Evolutionary conservation across 2,329 filamentous ascomycete species (phyloP).

Genomic region (Fonsecaea multimorphosa): DNA sequence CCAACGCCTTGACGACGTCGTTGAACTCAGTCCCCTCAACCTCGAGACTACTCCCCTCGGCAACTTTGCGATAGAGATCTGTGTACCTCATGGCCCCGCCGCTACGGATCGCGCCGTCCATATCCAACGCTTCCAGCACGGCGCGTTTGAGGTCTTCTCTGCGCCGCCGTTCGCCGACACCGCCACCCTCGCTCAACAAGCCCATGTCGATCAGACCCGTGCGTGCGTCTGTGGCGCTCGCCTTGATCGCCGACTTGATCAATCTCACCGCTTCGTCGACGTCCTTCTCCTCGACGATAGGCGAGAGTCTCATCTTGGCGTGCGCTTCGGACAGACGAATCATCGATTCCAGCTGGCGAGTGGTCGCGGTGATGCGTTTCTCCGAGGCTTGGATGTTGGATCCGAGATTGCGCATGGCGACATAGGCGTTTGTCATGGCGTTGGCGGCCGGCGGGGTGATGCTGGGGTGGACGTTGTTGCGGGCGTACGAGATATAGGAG

Average conservation of each 20-base stretch:
- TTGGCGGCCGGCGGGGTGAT: slow-evolving; percentile 81
- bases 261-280: slow-evolving; percentile 89
- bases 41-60: slow-evolving; percentile 70
- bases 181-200: slow-evolving; percentile 91
- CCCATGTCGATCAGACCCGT: slow-evolving; percentile 96
- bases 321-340: slow-evolving; percentile 95
- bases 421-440: slow-evolving; percentile 84
- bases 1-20: slow-evolving; percentile 78
- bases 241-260: slow-evolving; percentile 93
- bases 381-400: slow-evolving; percentile 85
- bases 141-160: slow-evolving; percentile 84
- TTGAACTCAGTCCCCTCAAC: slow-evolving; percentile 82
- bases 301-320: slow-evolving; percentile 91
- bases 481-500: slow-evolving; percentile 95
- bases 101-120: slow-evolving; percentile 51
- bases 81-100: slow-evolving; percentile 73
- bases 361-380: slow-evolving; percentile 96
- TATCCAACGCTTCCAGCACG: slow-evolving; percentile 75
- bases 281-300: slow-evolving; percentile 77
- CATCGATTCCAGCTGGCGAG: slow-evolving; percentile 96
- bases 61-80: slow-evolving; percentile 76
- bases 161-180: slow-evolving; percentile 80
- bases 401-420: slow-evolving; percentile 92
- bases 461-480: slow-evolving; percentile 79
- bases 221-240: slow-evolving; percentile 90